phyloP scores from a whole-genome alignment of 805 yeast genomes.

The Cyberlindnera mrakii region DNA sequence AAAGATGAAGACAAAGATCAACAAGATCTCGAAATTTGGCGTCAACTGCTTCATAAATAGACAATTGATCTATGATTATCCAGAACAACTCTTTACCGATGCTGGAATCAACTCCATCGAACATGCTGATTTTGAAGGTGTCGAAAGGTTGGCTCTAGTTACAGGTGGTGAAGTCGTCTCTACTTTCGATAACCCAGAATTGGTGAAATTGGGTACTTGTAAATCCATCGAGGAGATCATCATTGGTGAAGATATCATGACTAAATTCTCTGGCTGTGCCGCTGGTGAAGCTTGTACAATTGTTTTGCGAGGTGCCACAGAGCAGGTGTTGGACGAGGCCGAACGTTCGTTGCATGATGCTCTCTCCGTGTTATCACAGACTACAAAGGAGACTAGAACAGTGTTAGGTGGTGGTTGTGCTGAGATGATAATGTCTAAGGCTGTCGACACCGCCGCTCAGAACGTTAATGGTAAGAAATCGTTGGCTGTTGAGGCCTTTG shows the following conservation, averaged over 20 bases:
- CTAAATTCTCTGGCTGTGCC: slow-evolving; percentile 91
- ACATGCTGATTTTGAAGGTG: slow-evolving; percentile 98
- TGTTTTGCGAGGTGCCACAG: slow-evolving; percentile 95
- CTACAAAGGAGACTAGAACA: slow-evolving; percentile 87
- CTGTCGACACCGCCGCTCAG: slow-evolving; percentile 96
- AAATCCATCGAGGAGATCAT: slow-evolving; percentile 85
- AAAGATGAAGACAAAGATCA: slow-evolving; percentile 87
- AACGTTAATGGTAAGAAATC: slow-evolving; percentile 91
- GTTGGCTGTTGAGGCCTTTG: slow-evolving; percentile 91
- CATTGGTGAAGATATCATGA: slow-evolving; percentile 87
- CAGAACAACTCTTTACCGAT: slow-evolving; percentile 91
- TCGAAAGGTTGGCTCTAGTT: slow-evolving; percentile 91
- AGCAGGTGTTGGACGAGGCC: slow-evolving; percentile 92
- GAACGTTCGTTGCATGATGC: slow-evolving; percentile 98
- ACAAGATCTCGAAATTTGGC: slow-evolving; percentile 80
- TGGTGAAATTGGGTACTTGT: slow-evolving; percentile 82
- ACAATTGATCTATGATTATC: slow-evolving; percentile 96
- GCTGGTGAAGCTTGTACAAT: slow-evolving; percentile 96
- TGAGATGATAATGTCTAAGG: slow-evolving; percentile 90
- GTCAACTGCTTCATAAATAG: slow-evolving; percentile 90
- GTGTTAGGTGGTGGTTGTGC: slow-evolving; percentile 86
- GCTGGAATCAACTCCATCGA: slow-evolving; percentile 85
- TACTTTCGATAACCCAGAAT: slow-evolving; percentile 88
- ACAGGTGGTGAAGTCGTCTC: slow-evolving; percentile 98
- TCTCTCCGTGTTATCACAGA: slow-evolving; percentile 88